Evolutionary conservation across 1,284 basidiomycete species (phyloP).

Genomic region (Rhodotorula sp.): DNA sequence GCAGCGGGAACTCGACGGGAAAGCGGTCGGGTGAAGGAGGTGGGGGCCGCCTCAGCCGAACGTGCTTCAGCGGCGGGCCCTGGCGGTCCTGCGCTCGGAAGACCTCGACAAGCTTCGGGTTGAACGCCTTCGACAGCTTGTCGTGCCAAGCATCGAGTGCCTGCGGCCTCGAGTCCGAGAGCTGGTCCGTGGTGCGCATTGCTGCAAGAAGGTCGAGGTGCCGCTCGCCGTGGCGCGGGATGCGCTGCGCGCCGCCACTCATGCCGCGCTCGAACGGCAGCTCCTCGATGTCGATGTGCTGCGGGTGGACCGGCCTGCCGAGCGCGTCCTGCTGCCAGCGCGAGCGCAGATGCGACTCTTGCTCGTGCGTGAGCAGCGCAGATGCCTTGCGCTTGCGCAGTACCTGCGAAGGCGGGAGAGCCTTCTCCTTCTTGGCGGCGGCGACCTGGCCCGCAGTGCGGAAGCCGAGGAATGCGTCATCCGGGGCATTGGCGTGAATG

Average conservation of each 20-base stretch:
- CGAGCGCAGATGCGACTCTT: constrained; percentile 26
- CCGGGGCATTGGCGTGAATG: constrained; percentile 46
- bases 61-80: neutral
- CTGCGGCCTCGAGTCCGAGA: constrained; percentile 20
- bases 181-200: constrained; percentile 8
- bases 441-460: constrained; percentile 39
- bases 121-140: constrained; percentile 30
- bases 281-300: constrained; percentile 5
- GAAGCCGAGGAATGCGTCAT: constrained; percentile 41
- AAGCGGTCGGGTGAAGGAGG: neutral
- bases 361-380: constrained; percentile 21
- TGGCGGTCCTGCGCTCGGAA: constrained; percentile 1
- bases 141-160: constrained; percentile 38
- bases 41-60: constrained; percentile 8
- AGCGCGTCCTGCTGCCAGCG: constrained; percentile 26
- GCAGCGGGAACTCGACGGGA: constrained; percentile 5
- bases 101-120: constrained; percentile 23
- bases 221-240: constrained; percentile 24
- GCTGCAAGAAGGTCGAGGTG: constrained; percentile 21
- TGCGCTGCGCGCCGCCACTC: constrained; percentile 25
- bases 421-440: constrained; percentile 18
- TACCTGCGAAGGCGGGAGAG: constrained; percentile 22
- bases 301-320: constrained; percentile 6
- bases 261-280: constrained; percentile 21
- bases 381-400: constrained; percentile 30